Percentiles rank a stretch among this genome's conserved stretches.
Evolutionary conservation across 2,329 filamentous ascomycete genomes (phyloP).

Genomic region (Aureobasidium namibiae): DNA sequence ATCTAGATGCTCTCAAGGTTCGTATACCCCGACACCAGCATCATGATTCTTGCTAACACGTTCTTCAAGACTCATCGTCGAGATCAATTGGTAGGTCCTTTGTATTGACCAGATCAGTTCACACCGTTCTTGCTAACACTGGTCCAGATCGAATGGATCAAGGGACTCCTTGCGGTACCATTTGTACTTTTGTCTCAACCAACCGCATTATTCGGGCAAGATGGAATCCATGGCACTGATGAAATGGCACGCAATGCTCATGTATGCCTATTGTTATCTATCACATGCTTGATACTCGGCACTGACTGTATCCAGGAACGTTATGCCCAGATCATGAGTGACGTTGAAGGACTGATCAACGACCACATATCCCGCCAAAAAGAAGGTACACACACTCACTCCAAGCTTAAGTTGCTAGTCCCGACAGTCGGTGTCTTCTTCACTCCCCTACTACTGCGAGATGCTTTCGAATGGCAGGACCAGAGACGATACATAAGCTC

Average conservation of each 20-base stretch:
- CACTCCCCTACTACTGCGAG: slow-evolving; percentile 75
- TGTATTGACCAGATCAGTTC: not conserved
- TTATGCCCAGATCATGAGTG: slow-evolving; percentile 90
- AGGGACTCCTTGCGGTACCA: slow-evolving; percentile 77
- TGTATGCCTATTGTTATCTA: too few relatives aligned
- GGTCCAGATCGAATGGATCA: slow-evolving; percentile 61
- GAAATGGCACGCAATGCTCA: slow-evolving; percentile 73
- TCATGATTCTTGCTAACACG: slow-evolving; percentile 28
- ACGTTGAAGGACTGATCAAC: slow-evolving; percentile 84
- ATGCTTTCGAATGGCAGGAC: slow-evolving; percentile 89
- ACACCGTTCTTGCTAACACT: not conserved
- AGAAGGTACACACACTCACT: slow-evolving; percentile 47
- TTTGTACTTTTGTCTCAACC: slow-evolving; percentile 96
- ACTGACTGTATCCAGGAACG: too few relatives aligned
- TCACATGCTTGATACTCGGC: too few relatives aligned
- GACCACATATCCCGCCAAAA: slow-evolving; percentile 78
- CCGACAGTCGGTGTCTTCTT: slow-evolving; percentile 91
- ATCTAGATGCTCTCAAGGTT: slow-evolving; percentile 56
- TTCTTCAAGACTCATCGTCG: slow-evolving; percentile 69
- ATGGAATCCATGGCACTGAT: slow-evolving; percentile 53
- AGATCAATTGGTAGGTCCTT: slow-evolving; percentile 70
- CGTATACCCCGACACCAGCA: slow-evolving; percentile 17
- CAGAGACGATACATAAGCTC: slow-evolving; percentile 77
- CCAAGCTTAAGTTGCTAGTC: slow-evolving; percentile 86
- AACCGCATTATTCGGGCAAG: slow-evolving; percentile 70